Percentiles rank a stretch among this genome's conserved stretches.
phyloP scores from a whole-genome alignment of 768 basidiomycete species.

The Boletus subcaerulescens region DNA sequence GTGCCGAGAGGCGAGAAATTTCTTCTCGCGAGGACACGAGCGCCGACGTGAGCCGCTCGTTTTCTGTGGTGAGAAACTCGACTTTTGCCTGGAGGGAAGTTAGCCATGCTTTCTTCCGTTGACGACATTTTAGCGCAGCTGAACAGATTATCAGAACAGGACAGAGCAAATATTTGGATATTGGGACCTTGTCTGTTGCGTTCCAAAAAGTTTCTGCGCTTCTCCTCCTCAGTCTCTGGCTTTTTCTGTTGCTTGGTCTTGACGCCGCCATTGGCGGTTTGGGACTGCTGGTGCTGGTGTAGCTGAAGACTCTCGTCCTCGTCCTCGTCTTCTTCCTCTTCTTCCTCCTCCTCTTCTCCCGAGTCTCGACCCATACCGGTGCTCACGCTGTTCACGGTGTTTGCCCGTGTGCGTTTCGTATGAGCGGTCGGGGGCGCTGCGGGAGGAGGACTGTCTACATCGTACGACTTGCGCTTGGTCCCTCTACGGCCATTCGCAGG shows the following conservation, averaged over 20 bases:
- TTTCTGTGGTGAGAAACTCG: slow-evolving; percentile 89
- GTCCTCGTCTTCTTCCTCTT: slow-evolving; percentile 41
- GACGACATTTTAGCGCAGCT: slow-evolving; percentile 99
- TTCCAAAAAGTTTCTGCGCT: slow-evolving; percentile 94
- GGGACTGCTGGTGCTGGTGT: slow-evolving; percentile 20
- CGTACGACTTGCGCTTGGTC: slow-evolving; percentile 69
- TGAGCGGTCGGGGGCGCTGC: slow-evolving; percentile 22
- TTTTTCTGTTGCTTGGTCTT: slow-evolving; percentile 50
- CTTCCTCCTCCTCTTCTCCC: slow-evolving; percentile 36
- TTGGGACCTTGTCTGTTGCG: slow-evolving; percentile 89
- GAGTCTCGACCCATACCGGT: slow-evolving; percentile 37
- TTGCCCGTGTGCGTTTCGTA: slow-evolving; percentile 39
- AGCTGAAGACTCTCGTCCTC: slow-evolving; percentile 17
- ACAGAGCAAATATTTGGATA: background rate
- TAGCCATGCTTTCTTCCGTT: slow-evolving; percentile 98
- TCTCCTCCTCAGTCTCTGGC: slow-evolving; percentile 97
- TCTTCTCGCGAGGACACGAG: slow-evolving; percentile 90
- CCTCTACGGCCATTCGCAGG: slow-evolving; percentile 43
- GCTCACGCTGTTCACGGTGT: slow-evolving; percentile 31
- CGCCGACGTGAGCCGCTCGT: slow-evolving; percentile 87
- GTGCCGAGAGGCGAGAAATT: slow-evolving; percentile 74
- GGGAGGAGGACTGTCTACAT: slow-evolving; percentile 40
- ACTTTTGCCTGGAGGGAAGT: slow-evolving; percentile 89
- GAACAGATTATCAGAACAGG: slow-evolving; percentile 6
- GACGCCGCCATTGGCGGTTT: slow-evolving; percentile 6